A percentile compares a stretch with the other conserved stretches of the same genome.
Evolutionary conservation across 768 basidiomycete genomes (phyloP).

Genomic region (Suillus lakei): DNA sequence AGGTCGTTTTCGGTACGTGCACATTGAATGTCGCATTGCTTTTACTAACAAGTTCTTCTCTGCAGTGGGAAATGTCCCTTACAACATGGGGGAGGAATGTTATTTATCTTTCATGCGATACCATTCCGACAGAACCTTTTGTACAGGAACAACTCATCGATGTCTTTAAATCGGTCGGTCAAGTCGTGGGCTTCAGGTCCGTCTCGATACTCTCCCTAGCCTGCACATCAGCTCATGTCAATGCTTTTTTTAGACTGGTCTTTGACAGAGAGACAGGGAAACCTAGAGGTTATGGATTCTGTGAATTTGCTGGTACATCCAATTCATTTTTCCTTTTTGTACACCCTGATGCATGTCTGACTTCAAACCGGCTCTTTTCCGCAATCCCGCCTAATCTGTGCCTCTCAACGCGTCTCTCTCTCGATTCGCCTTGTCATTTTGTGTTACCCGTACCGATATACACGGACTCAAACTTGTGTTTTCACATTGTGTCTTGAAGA

Average conservation of each 20-base stretch:
- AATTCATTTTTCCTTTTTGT: constrained; percentile 33
- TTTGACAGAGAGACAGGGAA: constrained; percentile 95
- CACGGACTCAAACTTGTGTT: constrained; percentile 1
- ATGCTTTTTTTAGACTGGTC: constrained; percentile 60
- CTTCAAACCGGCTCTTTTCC: constrained; percentile 34
- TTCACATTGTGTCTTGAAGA: constrained; percentile 51
- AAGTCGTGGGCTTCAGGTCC: constrained; percentile 88
- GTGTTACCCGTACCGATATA: constrained; percentile 1
- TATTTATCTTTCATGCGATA: constrained; percentile 10
- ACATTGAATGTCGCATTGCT: not conserved
- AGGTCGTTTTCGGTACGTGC: constrained; percentile 71
- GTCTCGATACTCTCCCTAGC: not conserved
- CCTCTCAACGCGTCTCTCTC: constrained; percentile 10
- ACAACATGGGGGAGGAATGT: constrained; percentile 81
- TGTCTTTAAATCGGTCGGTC: constrained; percentile 87
- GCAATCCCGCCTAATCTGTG: constrained; percentile 13
- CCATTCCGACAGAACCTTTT: constrained; percentile 5
- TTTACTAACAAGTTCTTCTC: constrained; percentile 4
- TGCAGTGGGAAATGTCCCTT: constrained; percentile 86
- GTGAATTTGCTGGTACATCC: constrained; percentile 87
- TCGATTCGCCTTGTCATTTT: constrained; percentile 21
- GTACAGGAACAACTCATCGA: constrained; percentile 80
- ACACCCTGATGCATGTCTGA: constrained; percentile 39
- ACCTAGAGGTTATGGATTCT: constrained; percentile 92
- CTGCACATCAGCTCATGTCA: constrained; percentile 5